phyloP scores from a whole-genome alignment of 305 asterid genomes.

The Solanum hybrid region DNA sequence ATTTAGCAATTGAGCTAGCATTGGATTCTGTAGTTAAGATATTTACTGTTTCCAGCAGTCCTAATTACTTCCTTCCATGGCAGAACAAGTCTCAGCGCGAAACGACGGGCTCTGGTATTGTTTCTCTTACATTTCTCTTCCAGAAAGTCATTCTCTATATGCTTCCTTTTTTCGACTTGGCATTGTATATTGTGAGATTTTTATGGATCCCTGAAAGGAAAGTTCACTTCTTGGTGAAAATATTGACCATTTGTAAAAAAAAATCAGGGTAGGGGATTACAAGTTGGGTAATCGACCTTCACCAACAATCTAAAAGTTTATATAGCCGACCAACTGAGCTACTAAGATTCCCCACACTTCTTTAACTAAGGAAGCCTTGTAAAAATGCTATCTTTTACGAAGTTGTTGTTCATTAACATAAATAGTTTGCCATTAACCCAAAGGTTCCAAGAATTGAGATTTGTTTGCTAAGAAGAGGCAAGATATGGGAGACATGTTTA shows the following conservation, averaged over 20 bases:
- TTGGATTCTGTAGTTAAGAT: constrained; percentile 91
- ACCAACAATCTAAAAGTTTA: background rate
- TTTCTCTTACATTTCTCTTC: background rate
- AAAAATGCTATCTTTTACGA: background rate
- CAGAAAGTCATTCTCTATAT: background rate
- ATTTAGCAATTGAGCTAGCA: constrained; percentile 67
- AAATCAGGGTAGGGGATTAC: background rate
- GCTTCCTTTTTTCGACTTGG: background rate
- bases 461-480: background rate
- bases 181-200: background rate
- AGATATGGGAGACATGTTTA: background rate
- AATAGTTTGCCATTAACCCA: background rate
- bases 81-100: constrained; percentile 94
- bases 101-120: constrained; percentile 86
- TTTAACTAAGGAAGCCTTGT: background rate
- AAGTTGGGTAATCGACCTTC: background rate
- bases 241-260: background rate
- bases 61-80: constrained; percentile 87
- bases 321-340: background rate
- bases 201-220: background rate
- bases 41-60: constrained; percentile 80
- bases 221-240: background rate
- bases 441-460: background rate
- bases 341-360: background rate
- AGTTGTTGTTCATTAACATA: background rate